Conservation (phyloP, 208 protist genomes). For the Crithidia sp. region DNA sequence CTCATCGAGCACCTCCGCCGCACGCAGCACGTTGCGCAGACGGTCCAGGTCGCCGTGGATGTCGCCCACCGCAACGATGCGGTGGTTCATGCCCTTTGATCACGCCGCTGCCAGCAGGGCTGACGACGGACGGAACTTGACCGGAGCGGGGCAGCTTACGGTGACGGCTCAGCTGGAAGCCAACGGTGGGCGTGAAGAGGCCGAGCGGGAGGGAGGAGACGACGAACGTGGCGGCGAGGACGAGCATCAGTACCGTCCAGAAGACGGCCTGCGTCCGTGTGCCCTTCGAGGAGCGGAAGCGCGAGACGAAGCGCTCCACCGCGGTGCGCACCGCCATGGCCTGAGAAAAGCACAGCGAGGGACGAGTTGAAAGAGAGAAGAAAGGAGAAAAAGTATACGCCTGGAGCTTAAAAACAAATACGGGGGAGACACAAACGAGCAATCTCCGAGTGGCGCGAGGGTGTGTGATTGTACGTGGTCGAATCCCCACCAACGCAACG, state of each 20-base stretch:
- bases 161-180: slow-evolving; percentile 21
- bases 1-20: slow-evolving; percentile 43
- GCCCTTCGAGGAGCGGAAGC: slow-evolving; percentile 8
- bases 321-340: not conserved
- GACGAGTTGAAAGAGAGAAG: not conserved
- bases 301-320: slow-evolving; percentile 9
- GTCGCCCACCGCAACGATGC: slow-evolving; percentile 66
- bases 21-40: slow-evolving; percentile 39
- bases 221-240: slow-evolving; percentile 19
- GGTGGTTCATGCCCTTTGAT: slow-evolving; percentile 6
- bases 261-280: slow-evolving; percentile 14
- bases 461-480: too few relatives aligned
- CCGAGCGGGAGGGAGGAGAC: slow-evolving; percentile 16
- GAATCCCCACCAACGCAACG: too few relatives aligned
- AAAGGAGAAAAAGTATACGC: not conserved
- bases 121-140: not conserved
- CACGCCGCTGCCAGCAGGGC: slow-evolving; percentile 5
- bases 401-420: too few relatives aligned
- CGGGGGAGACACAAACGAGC: too few relatives aligned
- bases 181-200: slow-evolving; percentile 30
- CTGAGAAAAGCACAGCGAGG: not conserved
- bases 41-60: slow-evolving; percentile 59
- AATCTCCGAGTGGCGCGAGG: too few relatives aligned
- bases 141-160: not conserved
- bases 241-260: slow-evolving; percentile 24